Conservation (phyloP, 352 stramenopile genomes). For the Pythium graminicola region DNA sequence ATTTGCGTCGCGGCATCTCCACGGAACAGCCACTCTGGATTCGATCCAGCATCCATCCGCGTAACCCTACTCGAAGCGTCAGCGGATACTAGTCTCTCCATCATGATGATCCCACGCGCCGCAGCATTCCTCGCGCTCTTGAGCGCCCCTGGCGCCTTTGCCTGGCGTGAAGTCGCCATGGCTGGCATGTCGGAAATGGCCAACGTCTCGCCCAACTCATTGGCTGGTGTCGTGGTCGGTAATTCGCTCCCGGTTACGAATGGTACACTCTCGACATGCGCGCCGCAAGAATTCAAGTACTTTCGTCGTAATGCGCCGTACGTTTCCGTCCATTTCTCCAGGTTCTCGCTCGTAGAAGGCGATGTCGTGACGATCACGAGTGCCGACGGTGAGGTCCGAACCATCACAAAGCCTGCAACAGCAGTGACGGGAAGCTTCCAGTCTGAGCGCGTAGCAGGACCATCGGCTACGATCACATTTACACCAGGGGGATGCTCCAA, state of each 20-base stretch:
- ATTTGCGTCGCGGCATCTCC: neutral
- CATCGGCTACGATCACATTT: slow-evolving; percentile 19
- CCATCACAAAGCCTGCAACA: slow-evolving; percentile 7
- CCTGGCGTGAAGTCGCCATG: slow-evolving; percentile 18
- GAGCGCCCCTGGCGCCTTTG: neutral
- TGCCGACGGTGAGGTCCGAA: slow-evolving; percentile 11
- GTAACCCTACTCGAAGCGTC: slow-evolving; percentile 12
- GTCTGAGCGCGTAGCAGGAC: slow-evolving; percentile 13
- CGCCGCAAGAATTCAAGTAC: slow-evolving; percentile 18
- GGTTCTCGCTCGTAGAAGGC: slow-evolving; percentile 25
- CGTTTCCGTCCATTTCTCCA: slow-evolving; percentile 29
- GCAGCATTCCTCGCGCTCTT: neutral
- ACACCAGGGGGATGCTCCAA: slow-evolving; percentile 13
- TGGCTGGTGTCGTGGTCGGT: slow-evolving; percentile 26
- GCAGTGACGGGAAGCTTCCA: slow-evolving; percentile 10
- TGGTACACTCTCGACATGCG: slow-evolving; percentile 26
- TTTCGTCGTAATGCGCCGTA: slow-evolving; percentile 23
- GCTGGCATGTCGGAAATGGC: slow-evolving; percentile 8
- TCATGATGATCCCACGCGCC: neutral
- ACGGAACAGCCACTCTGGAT: slow-evolving; percentile 14
- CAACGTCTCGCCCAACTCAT: neutral
- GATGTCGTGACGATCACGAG: slow-evolving; percentile 22
- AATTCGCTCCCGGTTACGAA: slow-evolving; percentile 31
- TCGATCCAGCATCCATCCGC: slow-evolving; percentile 15
- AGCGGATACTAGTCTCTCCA: slow-evolving; percentile 12